Percentiles rank a stretch among this genome's conserved stretches.
Conservation (phyloP, 441 rosid genomes). For the Lepidium campestre region DNA sequence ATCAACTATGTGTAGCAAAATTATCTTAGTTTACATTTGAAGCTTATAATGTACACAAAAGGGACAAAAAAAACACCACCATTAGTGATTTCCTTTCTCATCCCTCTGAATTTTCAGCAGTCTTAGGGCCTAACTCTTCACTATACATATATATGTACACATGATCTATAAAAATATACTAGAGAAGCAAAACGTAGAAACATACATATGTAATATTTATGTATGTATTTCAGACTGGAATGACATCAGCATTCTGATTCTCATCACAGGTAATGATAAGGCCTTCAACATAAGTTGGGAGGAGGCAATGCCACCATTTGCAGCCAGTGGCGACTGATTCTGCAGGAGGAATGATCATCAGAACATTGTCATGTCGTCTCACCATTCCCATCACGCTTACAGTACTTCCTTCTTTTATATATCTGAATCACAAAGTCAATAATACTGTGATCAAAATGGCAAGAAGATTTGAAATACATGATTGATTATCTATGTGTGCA, state of each 20-base stretch:
- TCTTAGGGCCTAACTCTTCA: background rate
- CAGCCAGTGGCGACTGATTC: conserved; percentile 71
- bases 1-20: background rate
- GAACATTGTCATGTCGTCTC: conserved; percentile 64
- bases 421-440: conserved; percentile 29
- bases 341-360: conserved; percentile 69
- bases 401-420: conserved; percentile 83
- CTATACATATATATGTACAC: conserved; percentile 3
- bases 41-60: conserved; percentile 11
- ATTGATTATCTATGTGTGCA: background rate
- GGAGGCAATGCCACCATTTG: conserved; percentile 65
- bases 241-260: conserved; percentile 52
- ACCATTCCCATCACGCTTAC: conserved; percentile 86
- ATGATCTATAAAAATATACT: background rate
- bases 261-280: conserved; percentile 70
- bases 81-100: background rate
- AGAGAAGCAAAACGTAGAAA: background rate
- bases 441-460: background rate
- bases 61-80: background rate
- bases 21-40: conserved; percentile 6
- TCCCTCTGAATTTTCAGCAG: background rate
- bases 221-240: conserved; percentile 50
- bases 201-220: background rate
- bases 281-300: conserved; percentile 69
- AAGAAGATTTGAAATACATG: background rate